A percentile compares a stretch with the other conserved stretches of the same genome.
phyloP scores from a whole-genome alignment of 148 eudicot genomes.

The Rhododendron simsii region DNA sequence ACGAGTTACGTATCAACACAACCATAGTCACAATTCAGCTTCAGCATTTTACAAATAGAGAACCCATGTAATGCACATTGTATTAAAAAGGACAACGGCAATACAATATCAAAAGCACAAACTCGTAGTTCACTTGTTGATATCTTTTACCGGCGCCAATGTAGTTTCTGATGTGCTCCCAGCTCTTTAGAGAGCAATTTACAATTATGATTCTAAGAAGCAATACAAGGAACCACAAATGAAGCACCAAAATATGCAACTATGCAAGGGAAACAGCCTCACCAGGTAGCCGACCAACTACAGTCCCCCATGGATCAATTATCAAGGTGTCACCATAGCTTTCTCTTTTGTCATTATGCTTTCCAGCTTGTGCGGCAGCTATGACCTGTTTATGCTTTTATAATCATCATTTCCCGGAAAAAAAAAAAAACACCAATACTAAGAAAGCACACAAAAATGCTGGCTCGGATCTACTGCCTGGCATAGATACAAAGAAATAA shows the following conservation, averaged over 20 bases:
- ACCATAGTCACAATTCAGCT: not conserved
- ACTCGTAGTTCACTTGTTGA: not conserved
- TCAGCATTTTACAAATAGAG: not conserved
- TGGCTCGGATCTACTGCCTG: not conserved
- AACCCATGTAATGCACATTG: not conserved
- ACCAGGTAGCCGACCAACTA: constrained; percentile 83
- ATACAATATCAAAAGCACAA: not conserved
- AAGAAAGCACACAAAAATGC: not conserved
- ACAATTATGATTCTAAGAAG: not conserved
- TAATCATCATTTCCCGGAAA: not conserved
- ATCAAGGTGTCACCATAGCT: constrained; percentile 86
- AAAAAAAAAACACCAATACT: not conserved
- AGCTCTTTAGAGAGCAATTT: not conserved
- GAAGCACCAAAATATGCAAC: not conserved
- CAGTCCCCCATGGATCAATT: constrained; percentile 94
- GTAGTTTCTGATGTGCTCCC: not conserved
- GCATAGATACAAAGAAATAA: not conserved
- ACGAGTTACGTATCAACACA: not conserved
- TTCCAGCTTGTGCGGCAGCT: constrained; percentile 98
- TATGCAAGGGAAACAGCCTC: constrained; percentile 14
- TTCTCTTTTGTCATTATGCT: constrained; percentile 82
- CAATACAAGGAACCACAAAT: constrained; percentile 1
- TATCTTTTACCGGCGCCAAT: not conserved
- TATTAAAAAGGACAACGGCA: not conserved
- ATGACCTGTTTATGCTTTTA: constrained; percentile 51